Evolutionary conservation across 2,329 filamentous ascomycete genomes (phyloP).

Genomic region (Microdochium bolleyi): DNA sequence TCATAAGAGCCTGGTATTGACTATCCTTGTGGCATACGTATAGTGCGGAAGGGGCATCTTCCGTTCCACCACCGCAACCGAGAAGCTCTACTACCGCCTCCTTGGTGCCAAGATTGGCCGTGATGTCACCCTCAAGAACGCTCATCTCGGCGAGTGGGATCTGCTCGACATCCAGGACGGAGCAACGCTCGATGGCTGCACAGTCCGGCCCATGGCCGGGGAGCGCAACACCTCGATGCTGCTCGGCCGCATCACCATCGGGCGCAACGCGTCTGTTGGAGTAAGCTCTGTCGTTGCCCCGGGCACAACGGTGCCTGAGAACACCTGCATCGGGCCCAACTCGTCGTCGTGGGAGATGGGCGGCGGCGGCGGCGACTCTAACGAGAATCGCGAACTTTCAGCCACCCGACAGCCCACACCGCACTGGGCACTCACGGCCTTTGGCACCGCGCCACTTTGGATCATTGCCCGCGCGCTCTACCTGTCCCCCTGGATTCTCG

Average conservation of each 20-base stretch:
- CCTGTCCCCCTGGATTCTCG: conserved; percentile 34
- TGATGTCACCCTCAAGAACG: conserved; percentile 36
- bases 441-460: conserved; percentile 33
- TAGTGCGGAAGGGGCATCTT: conserved; percentile 38
- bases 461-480: conserved; percentile 30
- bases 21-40: background rate
- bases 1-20: too few species aligned
- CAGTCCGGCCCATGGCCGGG: conserved; percentile 42
- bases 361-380: conserved; percentile 33
- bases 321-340: conserved; percentile 46
- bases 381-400: conserved; percentile 36
- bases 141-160: conserved; percentile 46
- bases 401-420: conserved; percentile 26
- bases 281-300: conserved; percentile 40
- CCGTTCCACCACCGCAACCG: conserved; percentile 25
- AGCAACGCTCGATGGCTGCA: conserved; percentile 37
- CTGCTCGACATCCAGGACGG: conserved; percentile 44
- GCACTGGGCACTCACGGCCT: conserved; percentile 33
- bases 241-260: conserved; percentile 40
- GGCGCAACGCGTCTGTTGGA: conserved; percentile 37
- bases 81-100: conserved; percentile 37
- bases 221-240: conserved; percentile 53
- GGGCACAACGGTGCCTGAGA: conserved; percentile 36
- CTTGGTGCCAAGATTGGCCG: conserved; percentile 45
- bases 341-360: conserved; percentile 47